Base-by-base conservation (phyloP, 2,329 filamentous ascomycete genomes). In the Coleophoma cylindrospora region DNA sequence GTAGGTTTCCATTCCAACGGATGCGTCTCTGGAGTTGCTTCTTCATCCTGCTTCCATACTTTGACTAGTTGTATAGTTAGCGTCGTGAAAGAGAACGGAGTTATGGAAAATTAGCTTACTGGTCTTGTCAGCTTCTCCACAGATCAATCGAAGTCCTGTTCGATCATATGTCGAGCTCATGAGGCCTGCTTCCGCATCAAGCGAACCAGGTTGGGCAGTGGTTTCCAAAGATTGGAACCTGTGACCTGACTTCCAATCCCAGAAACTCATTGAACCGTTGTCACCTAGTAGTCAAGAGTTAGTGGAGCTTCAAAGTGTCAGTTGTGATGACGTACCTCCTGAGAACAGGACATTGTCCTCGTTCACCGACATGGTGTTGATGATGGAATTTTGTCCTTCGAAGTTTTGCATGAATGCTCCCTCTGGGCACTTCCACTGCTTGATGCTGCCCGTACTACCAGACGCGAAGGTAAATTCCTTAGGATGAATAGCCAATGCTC, bases 341-440 rank as follows among this genome's bases (percentile, higher is more conserved):
- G 91, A 94, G 69, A 99, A 96, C 52, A 99, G 71, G 14, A 97
- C 89, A 61, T 96, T 94, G 66, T 96, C 90, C 62, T 95, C 89
- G 67, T 99, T 99, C 33, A 94, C 91, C 40, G 90, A 81, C 43
- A 99, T 73, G 0, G 91, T 91, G 70, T 99, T 99, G 73, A 99
- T 92, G 66, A 99, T 95, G 53, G 90, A 83, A 63, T 96, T 96
- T 64, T 97, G 92, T 4, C 92, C 92, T 40, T 96, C 89, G 63
- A 97, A 97, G 66, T 97, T 97, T 69, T 96, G 91, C 94, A 99
- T 99, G 66, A 99, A 97, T 14, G 90, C 90, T 36, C 92, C 95
- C 66, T 96, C 91, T 1, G 95, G 95, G 59, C 91, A 97, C 68
- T 97, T 96, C 92, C 94, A 99, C 72, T 99, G 94, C 75, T 99